Conservation (phyloP, 768 basidiomycete genomes). For the Trametes gibbosa region DNA sequence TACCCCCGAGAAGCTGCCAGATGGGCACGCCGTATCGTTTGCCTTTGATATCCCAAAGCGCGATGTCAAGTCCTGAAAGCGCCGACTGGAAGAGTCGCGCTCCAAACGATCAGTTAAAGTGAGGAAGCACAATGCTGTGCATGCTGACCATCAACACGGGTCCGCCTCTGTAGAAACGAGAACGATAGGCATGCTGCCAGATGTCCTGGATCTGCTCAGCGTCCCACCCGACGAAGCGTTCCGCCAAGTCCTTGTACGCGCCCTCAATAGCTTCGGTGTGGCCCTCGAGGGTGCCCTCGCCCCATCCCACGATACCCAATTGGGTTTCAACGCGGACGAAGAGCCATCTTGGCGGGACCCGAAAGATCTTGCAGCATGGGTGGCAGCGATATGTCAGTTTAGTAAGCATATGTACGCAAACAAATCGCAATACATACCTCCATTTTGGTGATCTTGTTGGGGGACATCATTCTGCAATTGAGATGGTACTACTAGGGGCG, state of each 20-base stretch:
- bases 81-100: conserved; percentile 39
- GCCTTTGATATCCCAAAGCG: conserved; percentile 79
- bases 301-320: conserved; percentile 68
- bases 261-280: conserved; percentile 77
- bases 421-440: conserved; percentile 21
- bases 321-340: conserved; percentile 69
- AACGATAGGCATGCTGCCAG: conserved; percentile 63
- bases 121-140: neutral
- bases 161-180: conserved; percentile 72
- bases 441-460: conserved; percentile 29
- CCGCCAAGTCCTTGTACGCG: conserved; percentile 54
- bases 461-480: neutral
- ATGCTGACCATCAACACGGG: conserved; percentile 60
- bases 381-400: no score
- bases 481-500: no score
- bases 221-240: conserved; percentile 59
- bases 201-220: conserved; percentile 70
- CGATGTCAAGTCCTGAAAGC: conserved; percentile 63
- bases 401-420: neutral
- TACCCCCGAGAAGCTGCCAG: conserved; percentile 64
- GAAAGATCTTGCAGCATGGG: conserved; percentile 44
- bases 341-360: conserved; percentile 70
- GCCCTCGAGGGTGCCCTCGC: conserved; percentile 70
- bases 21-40: conserved; percentile 61
- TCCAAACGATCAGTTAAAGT: neutral